A percentile compares a stretch with the other conserved stretches of the same genome.
Evolutionary conservation across 176 grass and related monocot genomes (phyloP).

Genomic region (Zea mays): DNA sequence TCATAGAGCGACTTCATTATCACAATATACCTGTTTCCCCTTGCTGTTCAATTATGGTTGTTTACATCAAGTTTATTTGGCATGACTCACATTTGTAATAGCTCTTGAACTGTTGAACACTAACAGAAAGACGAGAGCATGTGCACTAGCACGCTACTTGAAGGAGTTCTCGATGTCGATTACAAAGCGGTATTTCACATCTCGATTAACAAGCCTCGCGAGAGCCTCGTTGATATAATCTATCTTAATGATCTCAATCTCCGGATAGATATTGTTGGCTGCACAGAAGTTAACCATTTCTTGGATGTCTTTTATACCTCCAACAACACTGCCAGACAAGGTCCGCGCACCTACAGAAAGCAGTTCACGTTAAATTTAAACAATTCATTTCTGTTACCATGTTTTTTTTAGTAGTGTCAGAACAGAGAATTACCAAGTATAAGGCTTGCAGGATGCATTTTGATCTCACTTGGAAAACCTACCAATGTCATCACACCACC

Average conservation of each 20-base stretch:
- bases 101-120: not conserved
- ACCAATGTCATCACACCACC: constrained; percentile 60
- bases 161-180: constrained; percentile 65
- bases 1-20: too few species aligned
- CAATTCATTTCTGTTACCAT: not conserved
- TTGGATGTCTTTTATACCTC: constrained; percentile 64
- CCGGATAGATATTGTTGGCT: constrained; percentile 65
- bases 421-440: constrained; percentile 48
- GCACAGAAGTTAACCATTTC: constrained; percentile 75
- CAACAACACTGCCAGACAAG: constrained; percentile 54
- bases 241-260: constrained; percentile 76
- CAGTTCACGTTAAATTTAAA: constrained; percentile 23
- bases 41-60: too few species aligned
- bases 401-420: not conserved
- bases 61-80: not conserved
- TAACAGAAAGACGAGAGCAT: not conserved
- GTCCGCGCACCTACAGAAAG: constrained; percentile 50
- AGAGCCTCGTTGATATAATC: constrained; percentile 80
- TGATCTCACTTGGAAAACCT: constrained; percentile 69
- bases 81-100: not conserved
- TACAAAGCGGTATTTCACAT: constrained; percentile 74
- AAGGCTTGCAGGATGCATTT: constrained; percentile 57
- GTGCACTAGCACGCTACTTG: constrained; percentile 14
- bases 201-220: constrained; percentile 55
- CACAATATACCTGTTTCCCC: too few species aligned